Conservation (phyloP, 2,329 filamentous ascomycete genomes). For the Lanzia echinophila region DNA sequence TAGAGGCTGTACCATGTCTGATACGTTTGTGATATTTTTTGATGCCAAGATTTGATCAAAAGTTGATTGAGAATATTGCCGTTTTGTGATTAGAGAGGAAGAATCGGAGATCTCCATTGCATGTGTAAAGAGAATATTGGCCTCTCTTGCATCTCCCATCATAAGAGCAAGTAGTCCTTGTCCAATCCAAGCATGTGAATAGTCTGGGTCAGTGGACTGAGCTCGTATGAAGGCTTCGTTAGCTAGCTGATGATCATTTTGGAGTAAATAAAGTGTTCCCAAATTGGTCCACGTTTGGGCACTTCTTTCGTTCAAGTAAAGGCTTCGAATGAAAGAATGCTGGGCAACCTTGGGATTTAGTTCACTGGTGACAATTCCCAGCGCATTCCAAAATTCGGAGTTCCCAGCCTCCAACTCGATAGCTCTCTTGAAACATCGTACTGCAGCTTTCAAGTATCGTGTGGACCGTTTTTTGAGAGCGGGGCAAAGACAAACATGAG, state of each 20-base stretch:
- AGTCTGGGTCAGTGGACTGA: constrained; percentile 91
- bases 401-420: constrained; percentile 95
- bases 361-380: constrained; percentile 83
- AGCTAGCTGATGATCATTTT: constrained; percentile 78
- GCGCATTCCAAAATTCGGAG: constrained; percentile 92
- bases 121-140: constrained; percentile 80
- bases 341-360: constrained; percentile 85
- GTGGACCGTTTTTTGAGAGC: constrained; percentile 49
- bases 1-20: constrained; percentile 72
- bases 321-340: constrained; percentile 83
- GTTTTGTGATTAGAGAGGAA: constrained; percentile 63
- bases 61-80: constrained; percentile 70
- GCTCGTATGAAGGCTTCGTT: constrained; percentile 85
- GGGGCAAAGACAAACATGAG: constrained; percentile 59
- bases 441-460: constrained; percentile 70
- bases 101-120: constrained; percentile 88
- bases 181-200: constrained; percentile 87
- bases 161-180: constrained; percentile 79
- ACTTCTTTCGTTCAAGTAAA: constrained; percentile 87
- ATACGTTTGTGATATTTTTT: constrained; percentile 44
- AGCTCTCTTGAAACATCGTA: constrained; percentile 87
- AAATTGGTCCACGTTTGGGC: constrained; percentile 86
- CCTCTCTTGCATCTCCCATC: constrained; percentile 64
- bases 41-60: constrained; percentile 73
- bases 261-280: constrained; percentile 75